These are phyloP conservation scores for Calonectria ilicicola DNA, from an alignment of 2,329 filamentous ascomycete genomes.

Conservation along the genomic window DNA sequence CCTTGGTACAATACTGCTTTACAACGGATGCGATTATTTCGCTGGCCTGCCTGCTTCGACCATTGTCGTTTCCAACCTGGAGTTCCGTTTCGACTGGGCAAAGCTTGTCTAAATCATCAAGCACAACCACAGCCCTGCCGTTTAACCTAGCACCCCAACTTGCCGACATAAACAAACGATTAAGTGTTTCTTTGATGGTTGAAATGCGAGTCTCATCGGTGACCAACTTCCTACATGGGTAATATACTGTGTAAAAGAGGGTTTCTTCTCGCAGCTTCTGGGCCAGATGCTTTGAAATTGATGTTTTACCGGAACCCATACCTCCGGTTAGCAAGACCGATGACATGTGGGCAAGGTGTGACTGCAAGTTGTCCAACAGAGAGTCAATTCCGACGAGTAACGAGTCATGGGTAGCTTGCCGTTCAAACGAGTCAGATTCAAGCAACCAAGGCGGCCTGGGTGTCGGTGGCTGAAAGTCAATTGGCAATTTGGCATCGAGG, in stretches of 20 bases:
- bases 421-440: conserved; percentile 60
- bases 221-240: conserved; percentile 86
- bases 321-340: conserved; percentile 92
- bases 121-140: conserved; percentile 84
- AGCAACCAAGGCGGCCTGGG: conserved; percentile 70
- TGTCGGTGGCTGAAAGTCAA: conserved; percentile 83
- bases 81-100: conserved; percentile 95
- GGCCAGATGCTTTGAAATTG: conserved; percentile 80
- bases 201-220: conserved; percentile 92
- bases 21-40: conserved; percentile 88
- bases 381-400: conserved; percentile 86
- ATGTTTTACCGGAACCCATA: conserved; percentile 90
- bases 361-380: conserved; percentile 77
- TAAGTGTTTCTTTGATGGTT: conserved; percentile 90
- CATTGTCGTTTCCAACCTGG: conserved; percentile 93
- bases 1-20: conserved; percentile 83
- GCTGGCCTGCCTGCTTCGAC: conserved; percentile 90
- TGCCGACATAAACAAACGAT: conserved; percentile 86
- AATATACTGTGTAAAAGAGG: conserved; percentile 86
- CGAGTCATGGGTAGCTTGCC: conserved; percentile 67
- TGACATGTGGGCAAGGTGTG: conserved; percentile 84
- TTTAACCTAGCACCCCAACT: conserved; percentile 92
- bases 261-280: conserved; percentile 78
- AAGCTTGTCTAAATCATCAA: conserved; percentile 93
- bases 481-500: conserved; percentile 76